phyloP scores from a whole-genome alignment of 2,329 filamentous ascomycete genomes.

The Trichoderma lentiforme region DNA sequence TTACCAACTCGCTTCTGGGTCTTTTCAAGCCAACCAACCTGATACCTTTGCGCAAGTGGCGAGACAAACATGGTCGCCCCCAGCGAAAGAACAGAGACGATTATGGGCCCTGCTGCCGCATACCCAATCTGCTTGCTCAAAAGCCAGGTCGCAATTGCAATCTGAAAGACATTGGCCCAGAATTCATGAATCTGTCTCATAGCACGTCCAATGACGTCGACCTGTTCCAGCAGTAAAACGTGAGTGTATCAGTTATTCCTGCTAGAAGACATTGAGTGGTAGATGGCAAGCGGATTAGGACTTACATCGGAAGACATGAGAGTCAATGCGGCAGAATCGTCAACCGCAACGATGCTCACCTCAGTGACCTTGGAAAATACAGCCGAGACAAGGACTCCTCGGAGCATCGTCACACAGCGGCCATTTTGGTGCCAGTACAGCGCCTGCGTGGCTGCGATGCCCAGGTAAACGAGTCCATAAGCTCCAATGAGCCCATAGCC shows the following conservation, averaged over 20 bases:
- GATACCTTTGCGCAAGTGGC: conserved; percentile 30
- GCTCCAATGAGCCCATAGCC: conserved; percentile 35
- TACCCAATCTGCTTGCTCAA: conserved; percentile 34
- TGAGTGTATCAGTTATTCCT: neutral
- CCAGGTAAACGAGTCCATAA: conserved; percentile 33
- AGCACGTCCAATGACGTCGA: conserved; percentile 37
- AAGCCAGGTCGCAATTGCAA: conserved; percentile 30
- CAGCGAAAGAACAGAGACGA: conserved; percentile 30
- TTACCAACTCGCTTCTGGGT: conserved; percentile 28
- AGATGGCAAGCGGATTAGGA: neutral
- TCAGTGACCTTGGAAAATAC: conserved; percentile 34
- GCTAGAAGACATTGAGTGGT: neutral
- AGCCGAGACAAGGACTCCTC: conserved; percentile 31
- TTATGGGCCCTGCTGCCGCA: conserved; percentile 33
- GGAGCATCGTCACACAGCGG: conserved; percentile 32
- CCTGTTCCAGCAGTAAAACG: conserved; percentile 23
- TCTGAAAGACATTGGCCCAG: conserved; percentile 37
- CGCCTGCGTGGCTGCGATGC: conserved; percentile 31
- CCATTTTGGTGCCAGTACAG: conserved; percentile 25
- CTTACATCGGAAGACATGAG: conserved; percentile 41
- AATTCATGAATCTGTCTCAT: conserved; percentile 36
- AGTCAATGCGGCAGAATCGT: conserved; percentile 36
- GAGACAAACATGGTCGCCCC: conserved; percentile 27
- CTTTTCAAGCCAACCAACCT: conserved; percentile 22
- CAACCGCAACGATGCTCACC: conserved; percentile 27